A percentile compares a stretch with the other conserved stretches of the same genome.
Conservation (phyloP, 2,329 filamentous ascomycete genomes). For the Colletotrichum euphorbiae region DNA sequence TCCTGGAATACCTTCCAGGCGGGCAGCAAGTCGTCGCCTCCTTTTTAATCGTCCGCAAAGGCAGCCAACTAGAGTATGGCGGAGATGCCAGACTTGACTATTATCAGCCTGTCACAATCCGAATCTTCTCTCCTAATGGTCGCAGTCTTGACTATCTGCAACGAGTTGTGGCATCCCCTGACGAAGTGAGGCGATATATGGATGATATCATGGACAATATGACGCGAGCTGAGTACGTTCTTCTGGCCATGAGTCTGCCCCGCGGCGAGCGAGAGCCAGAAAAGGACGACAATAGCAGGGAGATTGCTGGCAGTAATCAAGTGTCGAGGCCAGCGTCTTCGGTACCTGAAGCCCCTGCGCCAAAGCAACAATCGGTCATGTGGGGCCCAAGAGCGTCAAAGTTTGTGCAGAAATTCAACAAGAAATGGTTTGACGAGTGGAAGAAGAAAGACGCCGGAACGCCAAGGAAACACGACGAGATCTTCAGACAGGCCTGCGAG, state of each 20-base stretch:
- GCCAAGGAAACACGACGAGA: slow-evolving; percentile 10
- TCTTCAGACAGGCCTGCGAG: slow-evolving; percentile 28
- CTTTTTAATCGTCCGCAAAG: slow-evolving; percentile 81
- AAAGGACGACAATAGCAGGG: slow-evolving; percentile 42
- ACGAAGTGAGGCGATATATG: slow-evolving; percentile 75
- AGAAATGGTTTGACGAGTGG: slow-evolving; percentile 40
- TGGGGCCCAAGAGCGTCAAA: slow-evolving; percentile 35
- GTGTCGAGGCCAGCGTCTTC: not conserved
- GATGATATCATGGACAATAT: slow-evolving; percentile 77
- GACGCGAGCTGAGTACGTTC: slow-evolving; percentile 74
- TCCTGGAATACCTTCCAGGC: slow-evolving; percentile 73
- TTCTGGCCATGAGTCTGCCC: slow-evolving; percentile 75
- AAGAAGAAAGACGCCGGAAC: slow-evolving; percentile 25
- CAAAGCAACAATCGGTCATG: slow-evolving; percentile 35
- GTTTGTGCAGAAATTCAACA: slow-evolving; percentile 36
- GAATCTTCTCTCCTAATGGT: slow-evolving; percentile 65
- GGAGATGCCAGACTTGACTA: slow-evolving; percentile 75
- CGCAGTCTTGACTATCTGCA: slow-evolving; percentile 71
- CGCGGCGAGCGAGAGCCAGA: slow-evolving; percentile 53
- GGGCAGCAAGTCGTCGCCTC: slow-evolving; percentile 76
- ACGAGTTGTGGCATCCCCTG: slow-evolving; percentile 70
- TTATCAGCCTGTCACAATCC: slow-evolving; percentile 79
- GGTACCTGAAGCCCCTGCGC: slow-evolving; percentile 19
- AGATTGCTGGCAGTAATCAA: slow-evolving; percentile 6
- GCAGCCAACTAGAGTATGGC: slow-evolving; percentile 72